These are phyloP conservation scores for Noccaea bulbosa DNA, from an alignment of 345 rosid species.

Conservation along the genomic window DNA sequence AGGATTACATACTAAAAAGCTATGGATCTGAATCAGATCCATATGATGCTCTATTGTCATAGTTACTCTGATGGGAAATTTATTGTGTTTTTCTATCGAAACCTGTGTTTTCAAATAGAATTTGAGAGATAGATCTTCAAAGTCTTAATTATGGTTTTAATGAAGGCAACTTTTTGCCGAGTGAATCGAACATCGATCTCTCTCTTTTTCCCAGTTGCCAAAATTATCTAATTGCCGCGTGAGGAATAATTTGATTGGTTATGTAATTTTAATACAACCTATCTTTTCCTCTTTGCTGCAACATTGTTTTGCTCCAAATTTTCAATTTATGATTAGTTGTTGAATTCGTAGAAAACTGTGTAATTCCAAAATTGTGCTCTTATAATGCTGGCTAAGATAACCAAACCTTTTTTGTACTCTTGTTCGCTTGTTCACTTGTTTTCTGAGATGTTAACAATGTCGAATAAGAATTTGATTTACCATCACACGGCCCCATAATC, in stretches of 20 bases:
- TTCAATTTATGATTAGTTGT: not conserved
- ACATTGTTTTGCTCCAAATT: not conserved
- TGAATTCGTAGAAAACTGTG: no score
- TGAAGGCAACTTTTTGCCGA: conserved; percentile 47
- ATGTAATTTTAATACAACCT: not conserved
- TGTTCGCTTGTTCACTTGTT: no score
- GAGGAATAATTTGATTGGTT: conserved; percentile 22
- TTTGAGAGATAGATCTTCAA: not conserved
- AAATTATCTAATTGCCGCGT: conserved; percentile 28
- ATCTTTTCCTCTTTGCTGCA: conserved; percentile 29
- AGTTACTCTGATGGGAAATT: conserved; percentile 47
- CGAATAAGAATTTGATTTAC: no score
- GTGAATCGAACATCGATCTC: conserved; percentile 45
- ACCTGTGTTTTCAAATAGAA: no score
- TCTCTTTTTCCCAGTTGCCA: conserved; percentile 47
- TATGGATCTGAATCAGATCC: conserved; percentile 36
- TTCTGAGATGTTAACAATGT: no score
- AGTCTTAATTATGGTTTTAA: not conserved
- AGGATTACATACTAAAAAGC: conserved; percentile 36
- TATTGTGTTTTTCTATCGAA: not conserved
- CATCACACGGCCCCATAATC: no score
- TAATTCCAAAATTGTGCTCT: no score
- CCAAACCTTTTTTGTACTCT: no score
- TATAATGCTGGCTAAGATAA: no score
- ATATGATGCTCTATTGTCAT: conserved; percentile 45